phyloP scores from a whole-genome alignment of 495 filamentous ascomycete species.

The Daldinia bambusicola region DNA sequence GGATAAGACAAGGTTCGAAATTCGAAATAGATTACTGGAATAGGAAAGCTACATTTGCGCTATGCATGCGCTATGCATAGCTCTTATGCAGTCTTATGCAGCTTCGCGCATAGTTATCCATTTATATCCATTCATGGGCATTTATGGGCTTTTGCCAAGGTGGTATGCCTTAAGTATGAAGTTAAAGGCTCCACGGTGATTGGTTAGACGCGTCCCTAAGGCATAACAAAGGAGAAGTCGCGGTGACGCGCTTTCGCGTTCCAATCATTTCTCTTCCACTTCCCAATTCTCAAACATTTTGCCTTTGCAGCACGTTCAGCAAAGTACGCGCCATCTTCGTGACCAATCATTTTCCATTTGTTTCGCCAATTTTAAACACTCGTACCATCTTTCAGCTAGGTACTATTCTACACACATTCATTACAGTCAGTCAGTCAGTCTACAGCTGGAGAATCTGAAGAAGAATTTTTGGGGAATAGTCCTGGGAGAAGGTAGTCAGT shows the following conservation, averaged over 20 bases:
- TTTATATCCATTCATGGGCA: not conserved
- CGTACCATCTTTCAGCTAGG: slow-evolving; percentile 38
- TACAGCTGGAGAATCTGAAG: slow-evolving; percentile 17
- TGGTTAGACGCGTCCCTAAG: slow-evolving; percentile 29
- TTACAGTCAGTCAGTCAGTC: too few species aligned
- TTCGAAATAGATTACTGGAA: slow-evolving; percentile 10
- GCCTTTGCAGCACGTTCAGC: slow-evolving; percentile 21
- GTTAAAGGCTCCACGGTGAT: slow-evolving; percentile 32
- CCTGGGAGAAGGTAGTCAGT: slow-evolving; percentile 3
- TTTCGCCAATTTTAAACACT: slow-evolving; percentile 44
- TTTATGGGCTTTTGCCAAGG: slow-evolving; percentile 13
- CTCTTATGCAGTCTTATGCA: slow-evolving; percentile 8
- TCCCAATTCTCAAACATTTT: slow-evolving; percentile 26
- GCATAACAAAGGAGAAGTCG: slow-evolving; percentile 39
- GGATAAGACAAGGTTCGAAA: slow-evolving; percentile 14
- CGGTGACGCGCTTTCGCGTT: slow-evolving; percentile 32
- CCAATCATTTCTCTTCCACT: slow-evolving; percentile 19
- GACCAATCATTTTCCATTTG: slow-evolving; percentile 40
- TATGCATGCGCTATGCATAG: not conserved
- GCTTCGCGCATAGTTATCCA: not conserved
- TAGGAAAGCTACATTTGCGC: not conserved
- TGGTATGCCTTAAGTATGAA: too few species aligned
- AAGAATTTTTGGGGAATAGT: slow-evolving; percentile 3
- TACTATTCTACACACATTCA: slow-evolving; percentile 23
- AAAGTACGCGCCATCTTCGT: slow-evolving; percentile 16